Conservation (phyloP, 2,329 filamentous ascomycete species). For the Claviceps sp. region DNA sequence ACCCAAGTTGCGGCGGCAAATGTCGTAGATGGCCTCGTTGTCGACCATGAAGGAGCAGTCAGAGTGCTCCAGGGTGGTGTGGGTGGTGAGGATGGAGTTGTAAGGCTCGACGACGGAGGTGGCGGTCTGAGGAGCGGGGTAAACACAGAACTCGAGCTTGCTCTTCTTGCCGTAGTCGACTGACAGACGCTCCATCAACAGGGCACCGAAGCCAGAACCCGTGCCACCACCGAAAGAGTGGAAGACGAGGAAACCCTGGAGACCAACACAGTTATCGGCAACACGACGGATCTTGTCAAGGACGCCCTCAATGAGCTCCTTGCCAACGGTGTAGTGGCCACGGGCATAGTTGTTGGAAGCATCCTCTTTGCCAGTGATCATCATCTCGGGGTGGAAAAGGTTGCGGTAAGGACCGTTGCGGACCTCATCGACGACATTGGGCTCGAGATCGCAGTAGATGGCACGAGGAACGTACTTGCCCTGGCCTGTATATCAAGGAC, state of each 20-base stretch:
- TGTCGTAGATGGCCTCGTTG: slow-evolving; percentile 99
- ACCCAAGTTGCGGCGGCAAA: slow-evolving; percentile 93
- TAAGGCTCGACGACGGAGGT: slow-evolving; percentile 98
- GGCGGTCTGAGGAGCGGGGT: slow-evolving; percentile 92
- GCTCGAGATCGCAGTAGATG: slow-evolving; percentile 99
- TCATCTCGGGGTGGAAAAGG: slow-evolving; percentile 97
- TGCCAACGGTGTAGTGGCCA: slow-evolving; percentile 98
- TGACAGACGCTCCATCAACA: slow-evolving; percentile 96
- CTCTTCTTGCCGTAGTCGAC: slow-evolving; percentile 99
- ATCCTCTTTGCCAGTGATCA: slow-evolving; percentile 99
- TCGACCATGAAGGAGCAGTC: slow-evolving; percentile 99
- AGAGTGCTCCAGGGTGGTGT: slow-evolving; percentile 98
- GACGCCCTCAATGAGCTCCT: slow-evolving; percentile 97
- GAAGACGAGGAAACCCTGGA: slow-evolving; percentile 99
- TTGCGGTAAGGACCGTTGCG: slow-evolving; percentile 92
- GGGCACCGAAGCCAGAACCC: slow-evolving; percentile 93
- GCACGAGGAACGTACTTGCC: slow-evolving; percentile 98
- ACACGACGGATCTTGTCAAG: slow-evolving; percentile 96
- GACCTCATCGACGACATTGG: slow-evolving; percentile 98
- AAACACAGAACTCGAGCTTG: slow-evolving; percentile 99
- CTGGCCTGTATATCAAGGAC: slow-evolving; percentile 49
- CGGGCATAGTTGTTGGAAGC: slow-evolving; percentile 99
- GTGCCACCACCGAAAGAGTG: slow-evolving; percentile 99
- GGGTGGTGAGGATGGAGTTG: slow-evolving; percentile 98
- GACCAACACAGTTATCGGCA: slow-evolving; percentile 93